Base-by-base conservation (phyloP, 164 flowering plant genomes). In the Paratinospora sagittata region DNA sequence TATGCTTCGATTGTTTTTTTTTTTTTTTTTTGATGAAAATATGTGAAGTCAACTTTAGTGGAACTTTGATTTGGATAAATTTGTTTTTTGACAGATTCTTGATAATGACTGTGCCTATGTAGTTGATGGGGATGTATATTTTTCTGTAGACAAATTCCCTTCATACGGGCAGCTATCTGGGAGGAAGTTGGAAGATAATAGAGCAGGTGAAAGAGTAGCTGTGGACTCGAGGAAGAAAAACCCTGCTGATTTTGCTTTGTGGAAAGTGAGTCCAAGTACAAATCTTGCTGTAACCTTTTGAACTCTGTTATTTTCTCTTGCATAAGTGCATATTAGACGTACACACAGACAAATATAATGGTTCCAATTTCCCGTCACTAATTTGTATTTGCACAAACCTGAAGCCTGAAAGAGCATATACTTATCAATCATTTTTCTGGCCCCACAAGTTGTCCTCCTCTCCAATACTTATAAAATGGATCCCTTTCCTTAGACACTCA, bases 181-280 rank as follows among this genome's bases (percentile, higher is more conserved):
- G 52, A 77, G 99, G 66, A 92, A 86, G 65, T 74, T 87, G 69
- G 95, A 90, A 77, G 99, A 95, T 79, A 95, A 95, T 80, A 85
- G 97, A 75, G 96, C 97, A 34, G 99, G 99, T 75, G 97, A 92
- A 75, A 78, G 99, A 49, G 97, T 95, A 69, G 85, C 89, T 70
- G 90, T 95, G 33, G 91, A 95, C 80, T 82, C 85, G 2, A 87
- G 97, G 80, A 95, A 95, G 87, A 82, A 76, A 76, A 86, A 91
- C 74, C 96, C 97, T 75, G 93, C 97, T 72, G 99, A 95, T 81
- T 95, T 95, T 80, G 97, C 97, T 63, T 66, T 95, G 65, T 95
- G 99, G 97, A 95, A 95, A 80, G 99, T 89, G 83, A 83, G 85
- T 79, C 26, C n/a, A 49, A 69, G 39, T 52, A 65, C 34, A 37